A percentile compares a stretch with the other conserved stretches of the same genome.
Evolutionary conservation across 371 early-diverging fungal genomes (phyloP).

Genomic region (Gilbertella persicaria): DNA sequence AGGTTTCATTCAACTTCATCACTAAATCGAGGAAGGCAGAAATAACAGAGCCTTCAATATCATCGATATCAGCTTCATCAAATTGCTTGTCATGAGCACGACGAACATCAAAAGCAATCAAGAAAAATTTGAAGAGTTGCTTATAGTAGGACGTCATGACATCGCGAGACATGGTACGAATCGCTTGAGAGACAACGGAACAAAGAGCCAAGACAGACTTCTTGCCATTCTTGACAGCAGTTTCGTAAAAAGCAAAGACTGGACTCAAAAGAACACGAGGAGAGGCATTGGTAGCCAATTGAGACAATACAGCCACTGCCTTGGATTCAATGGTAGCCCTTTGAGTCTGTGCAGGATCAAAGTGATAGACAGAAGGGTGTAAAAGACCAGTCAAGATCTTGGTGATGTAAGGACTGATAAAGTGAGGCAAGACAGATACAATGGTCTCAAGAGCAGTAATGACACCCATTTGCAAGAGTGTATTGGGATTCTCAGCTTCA

Average conservation of each 20-base stretch:
- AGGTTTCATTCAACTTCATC: slow-evolving; percentile 89
- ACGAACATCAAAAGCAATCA: slow-evolving; percentile 72
- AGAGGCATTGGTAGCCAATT: slow-evolving; percentile 61
- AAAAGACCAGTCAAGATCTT: slow-evolving; percentile 58
- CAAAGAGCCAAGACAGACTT: slow-evolving; percentile 56
- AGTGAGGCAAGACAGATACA: slow-evolving; percentile 76
- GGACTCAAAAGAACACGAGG: slow-evolving; percentile 73
- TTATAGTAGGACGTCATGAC: slow-evolving; percentile 72
- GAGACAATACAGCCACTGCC: slow-evolving; percentile 51
- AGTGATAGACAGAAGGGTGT: slow-evolving; percentile 57
- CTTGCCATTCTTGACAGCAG: slow-evolving; percentile 58
- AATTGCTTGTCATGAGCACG: slow-evolving; percentile 39
- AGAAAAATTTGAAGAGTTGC: slow-evolving; percentile 80
- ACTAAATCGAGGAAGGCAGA: slow-evolving; percentile 78
- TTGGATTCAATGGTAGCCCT: slow-evolving; percentile 51
- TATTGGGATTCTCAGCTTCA: slow-evolving; percentile 34
- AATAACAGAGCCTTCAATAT: slow-evolving; percentile 70
- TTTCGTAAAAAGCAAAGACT: slow-evolving; percentile 64
- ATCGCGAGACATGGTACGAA: slow-evolving; percentile 65
- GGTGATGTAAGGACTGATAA: slow-evolving; percentile 79
- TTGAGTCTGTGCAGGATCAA: slow-evolving; percentile 41
- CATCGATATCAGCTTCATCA: slow-evolving; percentile 42
- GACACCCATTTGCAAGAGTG: slow-evolving; percentile 60
- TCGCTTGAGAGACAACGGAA: slow-evolving; percentile 64
- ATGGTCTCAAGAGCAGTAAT: slow-evolving; percentile 74